Percentiles rank a stretch among this genome's conserved stretches.
Conservation (phyloP, 1,139 yeast species). For the Pichia sp. region DNA sequence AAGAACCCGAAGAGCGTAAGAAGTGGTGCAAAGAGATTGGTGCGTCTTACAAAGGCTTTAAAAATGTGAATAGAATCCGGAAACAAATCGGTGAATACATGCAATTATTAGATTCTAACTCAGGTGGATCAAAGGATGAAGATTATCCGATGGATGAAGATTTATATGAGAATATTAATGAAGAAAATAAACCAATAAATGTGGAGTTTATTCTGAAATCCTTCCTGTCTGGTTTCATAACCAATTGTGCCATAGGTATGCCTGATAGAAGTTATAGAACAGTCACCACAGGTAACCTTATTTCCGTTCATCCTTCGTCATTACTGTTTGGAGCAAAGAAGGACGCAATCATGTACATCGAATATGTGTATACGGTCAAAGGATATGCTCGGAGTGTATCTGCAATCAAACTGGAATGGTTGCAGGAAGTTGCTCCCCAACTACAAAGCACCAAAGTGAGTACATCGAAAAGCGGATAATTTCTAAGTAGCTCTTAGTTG, state of each 20-base stretch:
- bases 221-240: slow-evolving; percentile 72
- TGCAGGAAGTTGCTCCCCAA: slow-evolving; percentile 77
- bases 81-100: slow-evolving; percentile 71
- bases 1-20: slow-evolving; percentile 37
- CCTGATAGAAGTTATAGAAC: slow-evolving; percentile 93
- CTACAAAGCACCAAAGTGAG: slow-evolving; percentile 31
- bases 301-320: slow-evolving; percentile 90
- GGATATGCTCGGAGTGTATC: slow-evolving; percentile 90
- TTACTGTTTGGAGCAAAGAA: slow-evolving; percentile 71
- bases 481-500: too few species aligned
- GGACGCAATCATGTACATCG: slow-evolving; percentile 91
- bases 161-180: slow-evolving; percentile 4
- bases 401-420: slow-evolving; percentile 78
- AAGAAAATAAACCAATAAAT: slow-evolving; percentile 31
- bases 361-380: slow-evolving; percentile 85
- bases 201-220: slow-evolving; percentile 60
- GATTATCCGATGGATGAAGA: slow-evolving; percentile 20
- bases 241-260: slow-evolving; percentile 88
- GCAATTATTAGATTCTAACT: slow-evolving; percentile 29
- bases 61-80: slow-evolving; percentile 67
- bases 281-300: slow-evolving; percentile 66
- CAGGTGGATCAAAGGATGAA: too few species aligned
- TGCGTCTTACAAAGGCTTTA: slow-evolving; percentile 71
- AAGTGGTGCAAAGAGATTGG: slow-evolving; percentile 81
- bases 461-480: neutral